Evolutionary conservation across 441 rosid genomes (phyloP), one percentile per base, ranked within the genome.

Genomic region (Brassica balearica): DNA sequence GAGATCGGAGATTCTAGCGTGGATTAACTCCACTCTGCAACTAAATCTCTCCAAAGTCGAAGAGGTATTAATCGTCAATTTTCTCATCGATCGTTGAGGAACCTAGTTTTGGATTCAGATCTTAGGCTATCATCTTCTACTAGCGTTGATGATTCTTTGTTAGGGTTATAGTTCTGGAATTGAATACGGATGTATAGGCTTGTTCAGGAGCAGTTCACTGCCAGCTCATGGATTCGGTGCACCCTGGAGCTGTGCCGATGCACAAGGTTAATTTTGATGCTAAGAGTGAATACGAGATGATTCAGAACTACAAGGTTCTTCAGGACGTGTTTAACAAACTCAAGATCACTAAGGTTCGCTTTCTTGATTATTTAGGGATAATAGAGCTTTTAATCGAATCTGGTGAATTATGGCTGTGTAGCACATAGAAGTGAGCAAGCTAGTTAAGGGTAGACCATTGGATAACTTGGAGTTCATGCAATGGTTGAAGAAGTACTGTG

Each of bases 401-500:
- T 19, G 19, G 19, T 19, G 19, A 19, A 19, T 19, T 19, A 19
- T 19, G 55, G 22, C 0, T 69, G 15, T 32, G 9, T 38, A 38
- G 97, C 91, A 96, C 77, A 88, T 94, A 0, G 98, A 96, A 22
- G 99, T 96, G 77, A 91, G 82, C 78, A 96, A 94, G 83, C 87
- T 92, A 2, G 92, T 91, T 75, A 96, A 96, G 76, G 97, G 99
- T 51, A 88, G 98, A 77, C 96, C 98, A 48, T 87, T 94, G 69
- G 99, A 96, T 71, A 96, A 96, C 77, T 77, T 96, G 90, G 99
- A 96, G 87, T 96, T 94, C 58, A 94, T 92, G 92, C 98, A 94
- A 62, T 96, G 99, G 99, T 81, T 96, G 98, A 96, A 94, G 86
- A 89, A 86, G 38, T 94, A 92, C 82, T 94, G 93, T 8, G 99